Base-by-base conservation (phyloP, 345 rosid genomes). In the Sonneratia alba region DNA sequence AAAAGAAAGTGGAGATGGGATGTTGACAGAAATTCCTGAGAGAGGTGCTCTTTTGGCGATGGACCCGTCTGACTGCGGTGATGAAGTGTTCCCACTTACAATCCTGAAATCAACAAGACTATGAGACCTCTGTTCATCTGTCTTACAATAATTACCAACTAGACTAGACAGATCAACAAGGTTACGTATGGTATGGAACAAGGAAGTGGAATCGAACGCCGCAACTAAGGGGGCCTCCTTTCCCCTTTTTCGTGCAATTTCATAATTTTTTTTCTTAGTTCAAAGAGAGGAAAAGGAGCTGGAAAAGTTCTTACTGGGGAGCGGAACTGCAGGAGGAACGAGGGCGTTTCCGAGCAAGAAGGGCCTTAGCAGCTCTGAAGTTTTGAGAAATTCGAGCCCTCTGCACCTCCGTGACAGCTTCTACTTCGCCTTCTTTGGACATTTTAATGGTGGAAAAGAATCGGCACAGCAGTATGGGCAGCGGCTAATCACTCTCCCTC, bases 321-420 rank as follows among this genome's bases (percentile, higher is more conserved):
- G 68, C 43, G 74, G 40, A 68, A 80, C 18, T 36, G 34, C 38
- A 61, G 66, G 71, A n/a, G 36, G 76, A 79, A 24, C 77, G 81
- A 55, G 79, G 81, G 70, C 98, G 88, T 78, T 89, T 87, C 59
- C 88, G 91, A 78, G 82, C 81, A 74, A 87, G 79, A 68, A 87
- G 79, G 3, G 92, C 91, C 79, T 90, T 92, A 18, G 86, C 79
- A 15, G 83, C 81, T 70, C 86, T 84, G 80, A 91, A 93, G 71
- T 82, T 86, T 14, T 83, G 87, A 69, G 93, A 84, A 69, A 89
- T 84, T 32, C 86, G 87, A 75, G 82, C 81, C 69, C 45, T 72
- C 45, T 77, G 86, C 21, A 74, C 75, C 66, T 72, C 71, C 5
- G 78, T 73, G 67, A 82, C 65, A 71, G 9, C 68, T 57, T 73